Evolutionary conservation across 2,329 filamentous ascomycete genomes (phyloP).

Genomic region (Pestalotiopsis sp.): DNA sequence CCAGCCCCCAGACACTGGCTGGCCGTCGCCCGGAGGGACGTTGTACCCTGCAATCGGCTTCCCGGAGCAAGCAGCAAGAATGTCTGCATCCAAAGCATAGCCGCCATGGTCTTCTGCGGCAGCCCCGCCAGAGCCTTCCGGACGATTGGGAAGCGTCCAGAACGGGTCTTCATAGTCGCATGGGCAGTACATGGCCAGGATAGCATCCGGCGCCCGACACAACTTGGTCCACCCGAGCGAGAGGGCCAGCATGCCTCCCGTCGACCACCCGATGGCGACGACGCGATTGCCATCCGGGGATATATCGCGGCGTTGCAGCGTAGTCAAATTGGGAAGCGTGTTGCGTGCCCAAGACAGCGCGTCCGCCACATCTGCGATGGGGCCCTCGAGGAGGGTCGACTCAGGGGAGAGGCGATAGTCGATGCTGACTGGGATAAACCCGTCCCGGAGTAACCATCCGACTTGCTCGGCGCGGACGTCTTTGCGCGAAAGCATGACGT

Average conservation of each 20-base stretch:
- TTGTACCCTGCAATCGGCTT: background rate
- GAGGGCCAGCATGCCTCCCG: constrained; percentile 48
- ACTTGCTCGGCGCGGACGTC: constrained; percentile 39
- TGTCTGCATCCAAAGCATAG: background rate
- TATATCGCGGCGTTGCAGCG: constrained; percentile 14
- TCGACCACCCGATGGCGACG: constrained; percentile 48
- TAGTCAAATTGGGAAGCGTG: background rate
- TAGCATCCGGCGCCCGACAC: constrained; percentile 37
- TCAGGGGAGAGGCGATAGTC: constrained; percentile 55
- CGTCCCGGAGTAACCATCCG: constrained; percentile 33
- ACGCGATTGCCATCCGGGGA: constrained; percentile 29
- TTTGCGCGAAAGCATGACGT: constrained; percentile 38
- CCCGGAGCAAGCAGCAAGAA: background rate
- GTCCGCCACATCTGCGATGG: constrained; percentile 45
- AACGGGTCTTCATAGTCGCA: constrained; percentile 18
- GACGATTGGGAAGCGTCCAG: background rate
- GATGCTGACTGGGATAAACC: constrained; percentile 48
- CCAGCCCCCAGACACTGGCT: background rate
- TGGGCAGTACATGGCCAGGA: constrained; percentile 47
- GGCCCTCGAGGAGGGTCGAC: constrained; percentile 42
- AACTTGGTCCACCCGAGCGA: constrained; percentile 38
- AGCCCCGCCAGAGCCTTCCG: constrained; percentile 18
- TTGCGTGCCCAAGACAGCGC: constrained; percentile 40
- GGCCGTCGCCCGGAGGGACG: background rate
- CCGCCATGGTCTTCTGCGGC: background rate